Base-by-base conservation (phyloP, 2,329 filamentous ascomycete species). In the Cephalotrichum gorgonifer region DNA sequence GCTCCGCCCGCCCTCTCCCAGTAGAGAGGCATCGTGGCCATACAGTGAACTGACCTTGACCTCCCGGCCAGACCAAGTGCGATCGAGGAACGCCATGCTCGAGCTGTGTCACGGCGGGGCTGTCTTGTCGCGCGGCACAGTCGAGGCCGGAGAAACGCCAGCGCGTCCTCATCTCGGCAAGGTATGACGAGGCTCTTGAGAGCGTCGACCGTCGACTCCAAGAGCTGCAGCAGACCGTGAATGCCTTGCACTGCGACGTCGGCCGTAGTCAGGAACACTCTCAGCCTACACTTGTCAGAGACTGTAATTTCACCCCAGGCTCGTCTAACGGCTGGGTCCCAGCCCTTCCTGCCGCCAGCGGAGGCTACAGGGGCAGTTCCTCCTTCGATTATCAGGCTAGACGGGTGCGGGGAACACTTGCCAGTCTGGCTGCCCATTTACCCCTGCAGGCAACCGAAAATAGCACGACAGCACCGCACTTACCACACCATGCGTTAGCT, bases 111-210 rank as follows among this genome's bases (percentile, higher is more conserved):
- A 61, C 60, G 6, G 56, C 60, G 14, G 55, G 57, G 5, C 53
- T 61, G 4, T 35, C 53, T 27, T 62, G 60, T 48, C 59, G 58
- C 41, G 56, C 51, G 12, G 55, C 58, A 6, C 50, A 54, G 12
- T 52, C 53, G 14, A 43, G 54, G 0, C 48, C 55, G 20, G 60
- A 62, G 50, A 60, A 61, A 48, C 56, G 59, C n/a, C 60, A 62
- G 38, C 57, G 60, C 8, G 56, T 61, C n/a, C 51, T 62, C 12
- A 38, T 62, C 42, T 62, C 60, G 14, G 52, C 60, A 4, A 58
- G 54, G 23, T 62, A 62, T 44, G 60, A 62, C 31, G 60, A 62
- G 25, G 55, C 59, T 9, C 53, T 62, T n/a, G 57, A 59, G 42
- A 58, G 59, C 38, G 56, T 62, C 33, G 54, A 55, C 43, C 53